A percentile compares a stretch with the other conserved stretches of the same genome.
phyloP scores from a whole-genome alignment of 2,329 filamentous ascomycete genomes.

The Macrophomina pseudophaseolina region DNA sequence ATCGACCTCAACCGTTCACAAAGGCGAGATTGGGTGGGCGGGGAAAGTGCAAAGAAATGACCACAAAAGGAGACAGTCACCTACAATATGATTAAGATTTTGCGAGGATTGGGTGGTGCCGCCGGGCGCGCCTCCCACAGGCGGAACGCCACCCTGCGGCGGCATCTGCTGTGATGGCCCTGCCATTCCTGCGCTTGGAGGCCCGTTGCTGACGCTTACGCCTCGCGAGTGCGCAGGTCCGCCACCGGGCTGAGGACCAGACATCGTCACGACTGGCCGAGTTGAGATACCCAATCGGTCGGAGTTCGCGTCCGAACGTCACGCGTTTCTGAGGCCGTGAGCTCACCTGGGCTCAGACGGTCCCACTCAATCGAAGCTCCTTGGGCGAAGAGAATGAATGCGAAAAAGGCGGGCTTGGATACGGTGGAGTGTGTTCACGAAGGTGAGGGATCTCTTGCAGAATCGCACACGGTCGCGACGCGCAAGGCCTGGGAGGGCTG shows the following conservation, averaged over 20 bases:
- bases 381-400: background rate
- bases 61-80: conserved; percentile 45
- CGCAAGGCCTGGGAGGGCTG: conserved; percentile 6
- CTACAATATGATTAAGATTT: conserved; percentile 94
- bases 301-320: conserved; percentile 29
- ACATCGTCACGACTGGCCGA: conserved; percentile 36
- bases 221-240: conserved; percentile 38
- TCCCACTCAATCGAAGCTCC: background rate
- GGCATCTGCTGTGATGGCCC: conserved; percentile 50
- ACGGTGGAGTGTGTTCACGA: background rate
- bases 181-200: conserved; percentile 45
- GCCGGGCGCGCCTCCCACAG: conserved; percentile 52
- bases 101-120: conserved; percentile 72
- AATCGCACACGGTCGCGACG: conserved; percentile 7
- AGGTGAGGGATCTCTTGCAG: conserved; percentile 1
- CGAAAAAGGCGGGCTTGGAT: background rate
- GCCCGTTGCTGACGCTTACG: conserved; percentile 51
- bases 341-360: background rate
- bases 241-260: conserved; percentile 43
- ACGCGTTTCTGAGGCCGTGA: conserved; percentile 34
- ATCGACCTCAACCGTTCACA: too few species aligned
- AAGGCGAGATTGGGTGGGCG: too few species aligned
- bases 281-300: conserved; percentile 29
- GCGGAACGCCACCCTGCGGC: conserved; percentile 54
- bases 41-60: background rate